These are phyloP conservation scores for Ceratobasidium sp. DNA, from an alignment of 1,284 basidiomycete genomes.

Conservation along the genomic window DNA sequence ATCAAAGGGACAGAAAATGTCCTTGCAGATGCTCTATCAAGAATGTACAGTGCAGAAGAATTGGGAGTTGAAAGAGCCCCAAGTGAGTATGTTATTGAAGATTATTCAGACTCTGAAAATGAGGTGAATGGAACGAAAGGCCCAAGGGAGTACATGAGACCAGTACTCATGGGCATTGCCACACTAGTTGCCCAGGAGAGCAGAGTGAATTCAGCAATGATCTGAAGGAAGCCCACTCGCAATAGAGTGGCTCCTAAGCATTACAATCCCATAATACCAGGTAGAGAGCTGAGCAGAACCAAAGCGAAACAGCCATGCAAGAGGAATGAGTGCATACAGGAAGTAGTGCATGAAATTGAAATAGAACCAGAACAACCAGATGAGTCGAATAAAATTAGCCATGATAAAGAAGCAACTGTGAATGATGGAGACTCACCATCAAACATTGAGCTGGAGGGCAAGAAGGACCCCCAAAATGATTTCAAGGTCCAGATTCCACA, in stretches of 20 bases:
- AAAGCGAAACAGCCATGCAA: too few relatives aligned
- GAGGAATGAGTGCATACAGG: too few relatives aligned
- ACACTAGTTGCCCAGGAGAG: background rate
- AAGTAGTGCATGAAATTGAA: too few relatives aligned
- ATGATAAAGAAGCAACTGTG: background rate
- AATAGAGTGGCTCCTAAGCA: background rate
- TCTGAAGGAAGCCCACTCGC: constrained; percentile 2
- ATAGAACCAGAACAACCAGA: too few relatives aligned
- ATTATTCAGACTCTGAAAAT: background rate
- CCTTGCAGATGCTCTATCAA: background rate
- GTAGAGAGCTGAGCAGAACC: constrained; percentile 40
- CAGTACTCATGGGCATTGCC: background rate
- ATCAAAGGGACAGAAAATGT: constrained; percentile 10
- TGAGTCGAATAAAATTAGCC: background rate
- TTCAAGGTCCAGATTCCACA: background rate
- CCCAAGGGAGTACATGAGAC: background rate
- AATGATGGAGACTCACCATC: background rate
- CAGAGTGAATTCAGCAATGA: background rate
- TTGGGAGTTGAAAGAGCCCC: background rate
- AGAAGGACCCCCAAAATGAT: too few relatives aligned
- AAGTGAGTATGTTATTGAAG: constrained; percentile 5
- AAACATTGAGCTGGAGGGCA: too few relatives aligned
- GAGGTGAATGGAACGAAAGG: background rate
- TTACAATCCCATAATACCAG: constrained; percentile 10
- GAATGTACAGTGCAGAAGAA: background rate